These are phyloP conservation scores for Trametopsis cervina DNA, from an alignment of 768 basidiomycete species.

Conservation along the genomic window DNA sequence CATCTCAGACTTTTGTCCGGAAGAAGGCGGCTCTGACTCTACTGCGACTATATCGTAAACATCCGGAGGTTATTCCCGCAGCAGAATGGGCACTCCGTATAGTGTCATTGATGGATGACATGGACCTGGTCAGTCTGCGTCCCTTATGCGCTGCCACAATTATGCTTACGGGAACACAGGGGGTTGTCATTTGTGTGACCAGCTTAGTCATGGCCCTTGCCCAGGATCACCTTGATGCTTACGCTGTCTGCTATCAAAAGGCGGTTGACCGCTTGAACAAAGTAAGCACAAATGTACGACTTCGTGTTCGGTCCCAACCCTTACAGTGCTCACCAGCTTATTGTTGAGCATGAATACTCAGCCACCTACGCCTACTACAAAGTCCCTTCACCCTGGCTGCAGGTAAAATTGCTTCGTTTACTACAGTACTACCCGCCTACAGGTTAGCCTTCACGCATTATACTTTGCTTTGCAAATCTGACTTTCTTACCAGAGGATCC, in stretches of 20 bases:
- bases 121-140: slow-evolving; percentile 56
- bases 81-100: slow-evolving; percentile 95
- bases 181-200: slow-evolving; percentile 91
- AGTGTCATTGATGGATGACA: slow-evolving; percentile 92
- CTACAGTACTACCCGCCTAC: slow-evolving; percentile 95
- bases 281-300: slow-evolving; percentile 34
- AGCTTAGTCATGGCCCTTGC: slow-evolving; percentile 91
- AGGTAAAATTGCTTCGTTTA: slow-evolving; percentile 89
- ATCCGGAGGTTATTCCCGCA: slow-evolving; percentile 88
- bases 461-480: neutral
- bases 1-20: slow-evolving; percentile 92
- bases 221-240: slow-evolving; percentile 89
- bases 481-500: slow-evolving; percentile 59
- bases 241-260: slow-evolving; percentile 88
- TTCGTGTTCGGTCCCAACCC: neutral
- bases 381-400: slow-evolving; percentile 95
- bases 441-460: slow-evolving; percentile 40
- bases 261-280: slow-evolving; percentile 85
- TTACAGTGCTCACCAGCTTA: slow-evolving; percentile 44
- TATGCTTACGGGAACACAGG: slow-evolving; percentile 37
- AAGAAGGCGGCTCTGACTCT: slow-evolving; percentile 97
- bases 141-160: neutral
- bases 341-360: slow-evolving; percentile 86
- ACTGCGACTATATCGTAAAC: slow-evolving; percentile 90
- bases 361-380: slow-evolving; percentile 95